Percentiles rank a stretch among this genome's conserved stretches.
Conservation (phyloP, 2,329 filamentous ascomycete genomes). For the Fragosphaeria purpurea region DNA sequence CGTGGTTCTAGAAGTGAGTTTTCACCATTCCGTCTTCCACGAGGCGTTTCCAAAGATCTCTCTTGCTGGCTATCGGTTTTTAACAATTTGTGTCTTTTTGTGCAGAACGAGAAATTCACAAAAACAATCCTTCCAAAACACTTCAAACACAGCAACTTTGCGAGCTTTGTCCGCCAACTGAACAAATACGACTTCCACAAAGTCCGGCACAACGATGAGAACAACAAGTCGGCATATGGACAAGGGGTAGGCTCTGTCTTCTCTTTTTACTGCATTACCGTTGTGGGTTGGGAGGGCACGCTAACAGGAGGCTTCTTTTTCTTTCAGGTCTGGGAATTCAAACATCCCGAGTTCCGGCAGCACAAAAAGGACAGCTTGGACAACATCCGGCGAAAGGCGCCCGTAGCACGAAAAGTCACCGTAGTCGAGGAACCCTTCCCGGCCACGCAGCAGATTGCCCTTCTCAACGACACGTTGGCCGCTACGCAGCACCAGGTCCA, state of each 20-base stretch:
- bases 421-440: conserved; percentile 61
- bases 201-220: conserved; percentile 84
- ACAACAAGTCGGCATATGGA: conserved; percentile 70
- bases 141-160: conserved; percentile 99
- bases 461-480: conserved; percentile 77
- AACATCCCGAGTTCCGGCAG: conserved; percentile 89
- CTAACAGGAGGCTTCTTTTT: not conserved
- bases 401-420: conserved; percentile 66
- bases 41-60: not conserved
- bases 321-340: conserved; percentile 81
- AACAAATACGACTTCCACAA: conserved; percentile 99
- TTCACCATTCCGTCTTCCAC: too few species aligned
- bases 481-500: conserved; percentile 91
- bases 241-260: conserved; percentile 46
- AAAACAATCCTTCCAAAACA: conserved; percentile 95
- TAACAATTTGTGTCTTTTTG: conserved; percentile 11
- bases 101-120: conserved; percentile 93
- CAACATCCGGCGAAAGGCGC: conserved; percentile 91
- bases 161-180: conserved; percentile 87
- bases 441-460: conserved; percentile 76
- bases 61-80: not conserved
- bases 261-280: conserved; percentile 11
- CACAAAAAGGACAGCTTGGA: conserved; percentile 95
- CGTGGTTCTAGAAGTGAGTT: conserved; percentile 82
- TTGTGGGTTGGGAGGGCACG: not conserved